Evolutionary conservation across 2,329 filamentous ascomycete genomes (phyloP).

Genomic region (Fonsecaea pedrosoi): DNA sequence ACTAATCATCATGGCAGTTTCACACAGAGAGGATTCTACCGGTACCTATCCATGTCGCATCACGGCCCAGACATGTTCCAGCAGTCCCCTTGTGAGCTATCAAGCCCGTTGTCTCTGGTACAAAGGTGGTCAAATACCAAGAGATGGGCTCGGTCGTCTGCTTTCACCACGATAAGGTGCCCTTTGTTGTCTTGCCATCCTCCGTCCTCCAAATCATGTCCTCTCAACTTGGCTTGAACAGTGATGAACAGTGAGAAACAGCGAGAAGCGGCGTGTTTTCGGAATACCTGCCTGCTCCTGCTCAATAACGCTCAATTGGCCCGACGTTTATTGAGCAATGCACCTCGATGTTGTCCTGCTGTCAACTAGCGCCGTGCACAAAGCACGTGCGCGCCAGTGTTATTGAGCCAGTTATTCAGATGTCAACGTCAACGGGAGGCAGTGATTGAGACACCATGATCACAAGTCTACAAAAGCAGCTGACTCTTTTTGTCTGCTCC

Average conservation of each 20-base stretch:
- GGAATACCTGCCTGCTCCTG: not conserved
- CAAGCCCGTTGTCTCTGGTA: not conserved
- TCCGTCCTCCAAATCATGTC: not conserved
- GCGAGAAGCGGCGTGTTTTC: not conserved
- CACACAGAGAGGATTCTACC: not conserved
- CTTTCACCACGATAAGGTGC: not conserved
- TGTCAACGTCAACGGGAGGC: conserved; percentile 5
- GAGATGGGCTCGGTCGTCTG: not conserved
- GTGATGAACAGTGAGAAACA: conserved; percentile 1
- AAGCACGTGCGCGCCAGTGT: conserved; percentile 10
- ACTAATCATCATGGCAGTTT: not conserved
- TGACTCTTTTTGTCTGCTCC: conserved; percentile 3
- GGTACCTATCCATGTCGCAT: not conserved
- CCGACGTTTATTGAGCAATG: conserved; percentile 3
- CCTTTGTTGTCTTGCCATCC: not conserved
- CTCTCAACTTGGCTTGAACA: not conserved
- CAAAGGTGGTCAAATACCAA: not conserved
- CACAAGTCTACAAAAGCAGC: conserved; percentile 10
- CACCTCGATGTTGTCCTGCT: not conserved
- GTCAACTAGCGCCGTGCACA: not conserved
- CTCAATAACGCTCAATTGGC: conserved; percentile 13
- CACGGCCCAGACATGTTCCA: not conserved
- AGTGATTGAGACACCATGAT: conserved; percentile 19
- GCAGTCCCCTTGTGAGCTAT: not conserved
- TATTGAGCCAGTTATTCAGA: conserved; percentile 24